Percentiles rank a stretch among this genome's conserved stretches.
These are phyloP conservation scores for Malassezia nana DNA, from an alignment of 1,284 basidiomycete genomes.

Conservation along the genomic window DNA sequence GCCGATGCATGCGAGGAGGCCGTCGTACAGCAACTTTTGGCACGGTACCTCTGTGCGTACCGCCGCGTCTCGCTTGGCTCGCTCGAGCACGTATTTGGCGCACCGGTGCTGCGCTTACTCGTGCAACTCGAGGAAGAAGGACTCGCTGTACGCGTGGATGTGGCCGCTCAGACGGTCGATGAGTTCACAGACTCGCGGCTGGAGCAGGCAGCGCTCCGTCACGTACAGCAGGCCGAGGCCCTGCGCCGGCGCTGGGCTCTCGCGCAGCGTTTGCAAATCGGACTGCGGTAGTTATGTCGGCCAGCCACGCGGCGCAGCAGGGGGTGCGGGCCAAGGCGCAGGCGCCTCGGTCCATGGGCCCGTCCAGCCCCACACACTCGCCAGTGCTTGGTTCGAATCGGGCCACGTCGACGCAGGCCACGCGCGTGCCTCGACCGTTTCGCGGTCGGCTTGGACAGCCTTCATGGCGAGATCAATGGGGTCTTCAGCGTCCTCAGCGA, in stretches of 20 bases:
- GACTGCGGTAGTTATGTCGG: neutral
- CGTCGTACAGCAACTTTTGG: slow-evolving; percentile 46
- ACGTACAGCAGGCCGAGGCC: neutral
- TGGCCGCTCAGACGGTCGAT: neutral
- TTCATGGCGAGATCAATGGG: slow-evolving; percentile 39
- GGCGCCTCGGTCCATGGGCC: neutral
- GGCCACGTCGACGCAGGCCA: neutral
- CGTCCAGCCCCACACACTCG: neutral
- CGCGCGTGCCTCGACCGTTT: neutral
- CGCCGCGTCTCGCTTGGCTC: slow-evolving; percentile 65
- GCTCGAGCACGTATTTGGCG: slow-evolving; percentile 71
- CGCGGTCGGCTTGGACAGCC: slow-evolving; percentile 21
- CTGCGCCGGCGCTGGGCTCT: neutral
- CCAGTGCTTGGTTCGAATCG: neutral
- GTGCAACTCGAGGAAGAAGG: neutral
- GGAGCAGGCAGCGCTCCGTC: neutral
- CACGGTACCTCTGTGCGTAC: slow-evolving; percentile 69
- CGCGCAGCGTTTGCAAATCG: neutral
- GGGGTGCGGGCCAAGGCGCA: neutral
- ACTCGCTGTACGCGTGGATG: slow-evolving; percentile 2
- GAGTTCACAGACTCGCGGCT: no score
- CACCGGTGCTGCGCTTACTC: slow-evolving; percentile 31
- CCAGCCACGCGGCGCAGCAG: neutral
- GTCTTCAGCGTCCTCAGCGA: slow-evolving; percentile 20
- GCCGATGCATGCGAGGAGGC: slow-evolving; percentile 46